Conservation (phyloP, 1,284 basidiomycete genomes). For the Megacollybia platyphylla region DNA sequence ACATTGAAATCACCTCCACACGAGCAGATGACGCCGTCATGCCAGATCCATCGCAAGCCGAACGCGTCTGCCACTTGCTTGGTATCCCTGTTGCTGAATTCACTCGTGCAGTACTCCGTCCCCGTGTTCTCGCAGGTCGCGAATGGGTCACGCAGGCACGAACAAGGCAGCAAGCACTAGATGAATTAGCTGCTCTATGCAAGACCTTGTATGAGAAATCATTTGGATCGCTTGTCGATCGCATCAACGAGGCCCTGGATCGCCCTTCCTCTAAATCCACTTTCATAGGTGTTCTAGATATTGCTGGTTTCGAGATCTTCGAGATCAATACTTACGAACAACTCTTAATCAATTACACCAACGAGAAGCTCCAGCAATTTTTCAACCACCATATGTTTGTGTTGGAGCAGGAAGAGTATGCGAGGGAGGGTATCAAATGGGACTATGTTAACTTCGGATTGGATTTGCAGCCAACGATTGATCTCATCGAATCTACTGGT, state of each 20-base stretch:
- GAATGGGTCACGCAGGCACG: slow-evolving; percentile 96
- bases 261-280: slow-evolving; percentile 87
- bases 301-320: slow-evolving; percentile 98
- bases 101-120: slow-evolving; percentile 76
- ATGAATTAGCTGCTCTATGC: slow-evolving; percentile 87
- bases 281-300: slow-evolving; percentile 98
- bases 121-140: slow-evolving; percentile 86
- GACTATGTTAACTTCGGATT: slow-evolving; percentile 98
- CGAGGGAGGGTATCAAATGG: slow-evolving; percentile 96
- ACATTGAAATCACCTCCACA: slow-evolving; percentile 76
- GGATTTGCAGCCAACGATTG: slow-evolving; percentile 96
- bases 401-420: slow-evolving; percentile 97
- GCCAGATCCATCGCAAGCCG: slow-evolving; percentile 70
- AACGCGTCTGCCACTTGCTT: slow-evolving; percentile 88
- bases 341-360: slow-evolving; percentile 97
- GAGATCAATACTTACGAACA: slow-evolving; percentile 92
- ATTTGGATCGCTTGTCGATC: slow-evolving; percentile 87
- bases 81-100: slow-evolving; percentile 89
- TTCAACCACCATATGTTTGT: slow-evolving; percentile 99
- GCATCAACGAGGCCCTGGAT: slow-evolving; percentile 91
- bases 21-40: slow-evolving; percentile 85
- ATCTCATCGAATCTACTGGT: slow-evolving; percentile 83
- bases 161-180: slow-evolving; percentile 84
- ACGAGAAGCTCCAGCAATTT: slow-evolving; percentile 94
- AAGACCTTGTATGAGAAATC: slow-evolving; percentile 98